Base-by-base conservation (phyloP, 306 rosid genomes). In the Lathyrus oleraceus region DNA sequence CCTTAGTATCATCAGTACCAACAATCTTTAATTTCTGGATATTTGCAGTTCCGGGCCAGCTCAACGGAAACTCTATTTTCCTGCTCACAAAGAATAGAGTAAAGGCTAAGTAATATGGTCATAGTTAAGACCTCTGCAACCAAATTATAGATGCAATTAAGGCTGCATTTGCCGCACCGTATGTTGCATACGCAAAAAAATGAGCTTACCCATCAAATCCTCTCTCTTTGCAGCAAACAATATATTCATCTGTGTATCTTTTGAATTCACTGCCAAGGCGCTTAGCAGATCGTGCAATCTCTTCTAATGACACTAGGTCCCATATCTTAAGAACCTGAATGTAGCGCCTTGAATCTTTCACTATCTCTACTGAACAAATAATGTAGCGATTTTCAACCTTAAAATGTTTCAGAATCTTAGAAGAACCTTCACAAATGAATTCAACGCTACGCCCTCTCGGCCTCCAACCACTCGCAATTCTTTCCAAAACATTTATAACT, bases 401-500 rank as follows among this genome's bases (percentile, higher is more conserved):
- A n/a, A n/a, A n/a, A n/a, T n/a, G n/a, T n/a, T n/a, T n/a, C n/a
- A n/a, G n/a, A n/a, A n/a, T n/a, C n/a, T n/a, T n/a, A n/a, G n/a
- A n/a, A n/a, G n/a, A n/a, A n/a, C n/a, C n/a, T n/a, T n/a, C n/a
- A n/a, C n/a, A n/a, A n/a, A n/a, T n/a, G n/a, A n/a, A n/a, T n/a
- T n/a, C n/a, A n/a, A n/a, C n/a, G n/a, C n/a, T n/a, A 1, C 6
- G 36, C 53, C 53, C 54, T 64, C 76, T 85, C 0, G 92, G 95
- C 42, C 92, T 85, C 95, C 92, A 83, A 0, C 97, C 95, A 15
- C 16, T 21, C 0, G 89, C 75, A 61, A 91, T 85, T 19, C 66
- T 86, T 14, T 69, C 67, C 1, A 88, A 67, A 69, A 75, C 86
- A 39, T 17, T 69, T 16, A 88, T 4, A n/a, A 85, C 84, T 0